Evolutionary conservation across 2,329 filamentous ascomycete species (phyloP).

Genomic region (Epichloe gansuensis): DNA sequence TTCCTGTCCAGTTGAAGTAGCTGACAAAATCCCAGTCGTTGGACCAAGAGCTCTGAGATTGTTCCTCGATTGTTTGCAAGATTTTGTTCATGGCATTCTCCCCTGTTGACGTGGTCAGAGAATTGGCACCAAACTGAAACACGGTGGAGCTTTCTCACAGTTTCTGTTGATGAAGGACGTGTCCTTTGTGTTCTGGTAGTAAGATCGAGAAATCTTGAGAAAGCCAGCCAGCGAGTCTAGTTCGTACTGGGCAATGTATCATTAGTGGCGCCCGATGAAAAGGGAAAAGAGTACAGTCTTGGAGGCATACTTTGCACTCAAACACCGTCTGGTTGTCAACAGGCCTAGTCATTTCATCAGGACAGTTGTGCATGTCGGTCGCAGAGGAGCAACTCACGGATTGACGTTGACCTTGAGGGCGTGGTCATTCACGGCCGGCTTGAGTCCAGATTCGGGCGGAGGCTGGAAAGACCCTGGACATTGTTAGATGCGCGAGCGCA

Average conservation of each 20-base stretch:
- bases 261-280: neutral
- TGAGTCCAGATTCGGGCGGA: constrained; percentile 53
- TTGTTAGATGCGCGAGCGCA: neutral
- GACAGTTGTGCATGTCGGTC: neutral
- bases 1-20: constrained; percentile 19
- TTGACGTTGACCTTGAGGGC: constrained; percentile 12
- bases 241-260: constrained; percentile 48
- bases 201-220: constrained; percentile 66
- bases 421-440: constrained; percentile 13
- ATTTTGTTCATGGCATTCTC: constrained; percentile 35
- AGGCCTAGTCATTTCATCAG: constrained; percentile 7
- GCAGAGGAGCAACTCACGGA: constrained; percentile 8
- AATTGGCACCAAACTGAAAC: too few species aligned
- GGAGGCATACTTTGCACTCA: constrained; percentile 14
- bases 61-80: constrained; percentile 13
- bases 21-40: constrained; percentile 14
- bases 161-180: constrained; percentile 45
- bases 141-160: constrained; percentile 8
- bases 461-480: constrained; percentile 68
- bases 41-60: constrained; percentile 15
- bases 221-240: constrained; percentile 81
- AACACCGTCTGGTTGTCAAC: constrained; percentile 15
- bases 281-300: neutral
- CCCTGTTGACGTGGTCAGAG: constrained; percentile 50
- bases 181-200: constrained; percentile 57